These are phyloP conservation scores for Bretschneidera sinensis DNA, from an alignment of 345 rosid species.

Conservation along the genomic window DNA sequence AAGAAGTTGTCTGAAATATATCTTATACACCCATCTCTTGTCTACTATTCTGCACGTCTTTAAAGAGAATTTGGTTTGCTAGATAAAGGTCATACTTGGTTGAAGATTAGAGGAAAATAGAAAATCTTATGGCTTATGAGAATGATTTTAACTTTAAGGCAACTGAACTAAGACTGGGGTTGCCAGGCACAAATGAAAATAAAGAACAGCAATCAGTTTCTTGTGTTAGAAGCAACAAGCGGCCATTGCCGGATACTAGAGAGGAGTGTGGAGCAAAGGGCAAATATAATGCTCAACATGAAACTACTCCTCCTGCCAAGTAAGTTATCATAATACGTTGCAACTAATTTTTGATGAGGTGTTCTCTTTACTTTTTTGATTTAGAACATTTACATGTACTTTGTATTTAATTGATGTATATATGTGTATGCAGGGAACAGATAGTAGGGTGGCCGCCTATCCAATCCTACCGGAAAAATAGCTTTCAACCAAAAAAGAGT, in stretches of 20 bases:
- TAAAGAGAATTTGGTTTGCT: conserved; percentile 2
- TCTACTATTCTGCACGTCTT: neutral
- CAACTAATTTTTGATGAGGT: neutral
- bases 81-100: neutral
- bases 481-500: conserved; percentile 37
- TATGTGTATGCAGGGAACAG: conserved; percentile 38
- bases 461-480: conserved; percentile 57
- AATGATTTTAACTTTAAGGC: conserved; percentile 70
- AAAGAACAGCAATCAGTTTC: conserved; percentile 35
- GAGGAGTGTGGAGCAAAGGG: conserved; percentile 19
- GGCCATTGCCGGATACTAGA: conserved; percentile 26
- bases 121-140: conserved; percentile 32
- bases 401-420: neutral
- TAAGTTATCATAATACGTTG: conserved; percentile 25
- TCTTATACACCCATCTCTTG: neutral
- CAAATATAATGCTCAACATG: conserved; percentile 23
- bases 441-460: conserved; percentile 84
- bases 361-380: neutral
- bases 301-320: conserved; percentile 57
- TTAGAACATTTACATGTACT: neutral
- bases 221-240: conserved; percentile 50
- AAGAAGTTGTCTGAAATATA: neutral
- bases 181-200: conserved; percentile 60
- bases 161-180: conserved; percentile 83
- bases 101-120: conserved; percentile 26